These are phyloP conservation scores for Xylaria flabelliformis DNA, from an alignment of 495 filamentous ascomycete species.

Conservation along the genomic window DNA sequence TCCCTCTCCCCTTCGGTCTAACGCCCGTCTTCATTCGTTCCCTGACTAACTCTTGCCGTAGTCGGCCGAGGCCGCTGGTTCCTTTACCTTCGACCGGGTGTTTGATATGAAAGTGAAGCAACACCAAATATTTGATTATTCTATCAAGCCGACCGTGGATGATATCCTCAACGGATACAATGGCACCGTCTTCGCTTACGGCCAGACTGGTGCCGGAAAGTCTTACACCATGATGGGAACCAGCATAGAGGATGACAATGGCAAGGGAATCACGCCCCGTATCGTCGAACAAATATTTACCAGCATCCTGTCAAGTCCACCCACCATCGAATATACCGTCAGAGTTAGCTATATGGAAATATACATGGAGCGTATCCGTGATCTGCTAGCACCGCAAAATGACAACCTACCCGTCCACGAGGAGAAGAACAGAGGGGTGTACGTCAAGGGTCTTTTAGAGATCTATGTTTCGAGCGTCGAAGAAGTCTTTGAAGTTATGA, in stretches of 20 bases:
- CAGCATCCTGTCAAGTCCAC: constrained; percentile 87
- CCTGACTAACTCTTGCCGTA: constrained; percentile 44
- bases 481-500: constrained; percentile 97
- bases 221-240: constrained; percentile 99
- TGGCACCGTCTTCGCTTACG: constrained; percentile 98
- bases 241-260: constrained; percentile 89
- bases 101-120: constrained; percentile 92
- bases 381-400: constrained; percentile 88
- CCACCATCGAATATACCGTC: constrained; percentile 97
- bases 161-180: constrained; percentile 99
- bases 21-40: not conserved
- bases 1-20: constrained; percentile 24
- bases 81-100: constrained; percentile 97
- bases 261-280: constrained; percentile 92
- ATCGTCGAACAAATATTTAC: constrained; percentile 98
- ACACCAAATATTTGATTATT: constrained; percentile 93
- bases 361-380: constrained; percentile 98
- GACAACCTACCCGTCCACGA: constrained; percentile 97
- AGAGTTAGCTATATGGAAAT: constrained; percentile 99
- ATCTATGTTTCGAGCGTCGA: constrained; percentile 95
- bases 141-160: constrained; percentile 93
- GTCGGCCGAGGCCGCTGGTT: constrained; percentile 81
- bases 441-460: constrained; percentile 94
- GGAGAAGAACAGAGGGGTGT: constrained; percentile 94
- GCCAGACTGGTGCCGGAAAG: constrained; percentile 97